Conservation (phyloP, 2,329 filamentous ascomycete genomes). For the Tolypocladium sp. region DNA sequence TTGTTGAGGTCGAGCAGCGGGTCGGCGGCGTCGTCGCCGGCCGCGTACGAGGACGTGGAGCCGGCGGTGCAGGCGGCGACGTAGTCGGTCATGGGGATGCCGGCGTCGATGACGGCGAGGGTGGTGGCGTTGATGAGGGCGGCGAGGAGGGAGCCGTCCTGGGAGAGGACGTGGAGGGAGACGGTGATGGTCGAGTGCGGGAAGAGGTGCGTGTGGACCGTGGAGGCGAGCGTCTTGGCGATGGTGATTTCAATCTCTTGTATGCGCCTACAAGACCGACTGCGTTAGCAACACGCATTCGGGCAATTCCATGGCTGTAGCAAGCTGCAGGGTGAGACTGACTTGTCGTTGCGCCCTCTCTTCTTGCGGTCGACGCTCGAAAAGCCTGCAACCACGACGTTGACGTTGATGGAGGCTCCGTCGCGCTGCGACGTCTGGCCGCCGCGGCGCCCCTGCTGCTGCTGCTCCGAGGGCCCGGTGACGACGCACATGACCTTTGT, state of each 20-base stretch:
- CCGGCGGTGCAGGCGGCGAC: constrained; percentile 83
- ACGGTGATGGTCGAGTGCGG: constrained; percentile 79
- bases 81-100: constrained; percentile 91
- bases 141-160: constrained; percentile 84
- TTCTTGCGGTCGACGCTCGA: constrained; percentile 78
- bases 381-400: constrained; percentile 80
- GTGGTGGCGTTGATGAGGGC: constrained; percentile 87
- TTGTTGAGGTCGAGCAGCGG: constrained; percentile 72
- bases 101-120: constrained; percentile 86
- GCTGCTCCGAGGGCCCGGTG: constrained; percentile 68
- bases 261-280: constrained; percentile 49
- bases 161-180: constrained; percentile 75
- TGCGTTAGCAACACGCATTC: neutral
- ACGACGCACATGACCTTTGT: constrained; percentile 95
- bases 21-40: constrained; percentile 60
- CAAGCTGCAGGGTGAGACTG: too few relatives aligned
- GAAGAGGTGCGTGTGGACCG: constrained; percentile 79
- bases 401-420: constrained; percentile 59
- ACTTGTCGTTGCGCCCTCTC: constrained; percentile 71
- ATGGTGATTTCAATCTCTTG: constrained; percentile 76
- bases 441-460: constrained; percentile 23
- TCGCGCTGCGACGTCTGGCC: constrained; percentile 35
- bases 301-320: too few relatives aligned
- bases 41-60: constrained; percentile 58
- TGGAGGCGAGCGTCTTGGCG: constrained; percentile 63